These are phyloP conservation scores for Ophiorrhiza pumila DNA, from an alignment of 257 asterid species.

Conservation along the genomic window DNA sequence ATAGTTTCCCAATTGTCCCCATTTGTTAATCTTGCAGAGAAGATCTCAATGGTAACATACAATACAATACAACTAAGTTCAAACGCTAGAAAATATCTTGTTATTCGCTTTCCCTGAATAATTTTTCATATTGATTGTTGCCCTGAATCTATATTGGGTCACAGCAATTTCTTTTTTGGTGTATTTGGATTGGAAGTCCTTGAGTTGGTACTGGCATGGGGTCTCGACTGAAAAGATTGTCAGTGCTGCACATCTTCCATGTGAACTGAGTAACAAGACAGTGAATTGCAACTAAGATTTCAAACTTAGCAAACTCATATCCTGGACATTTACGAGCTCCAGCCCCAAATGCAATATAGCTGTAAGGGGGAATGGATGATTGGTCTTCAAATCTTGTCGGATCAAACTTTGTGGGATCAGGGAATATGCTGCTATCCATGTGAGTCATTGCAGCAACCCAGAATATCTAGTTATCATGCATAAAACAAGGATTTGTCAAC, in stretches of 20 bases:
- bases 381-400: slow-evolving; percentile 45
- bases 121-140: not conserved
- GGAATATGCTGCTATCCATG: slow-evolving; percentile 48
- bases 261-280: slow-evolving; percentile 42
- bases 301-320: slow-evolving; percentile 57
- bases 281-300: slow-evolving; percentile 43
- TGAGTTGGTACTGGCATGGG: slow-evolving; percentile 51
- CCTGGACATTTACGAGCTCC: slow-evolving; percentile 70
- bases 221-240: slow-evolving; percentile 36
- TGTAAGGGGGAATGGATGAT: slow-evolving; percentile 46
- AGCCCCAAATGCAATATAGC: slow-evolving; percentile 56
- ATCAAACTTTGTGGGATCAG: slow-evolving; percentile 49
- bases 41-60: not conserved
- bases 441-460: slow-evolving; percentile 61
- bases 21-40: no score
- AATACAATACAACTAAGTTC: not conserved
- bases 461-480: slow-evolving; percentile 37
- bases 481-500: not conserved
- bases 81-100: not conserved
- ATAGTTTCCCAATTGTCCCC: no score
- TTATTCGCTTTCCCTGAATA: not conserved
- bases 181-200: slow-evolving; percentile 47
- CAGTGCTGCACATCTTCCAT: slow-evolving; percentile 46
- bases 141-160: not conserved
- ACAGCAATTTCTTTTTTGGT: slow-evolving; percentile 15